Base-by-base conservation (phyloP, 371 early-diverging fungal genomes). In the Mucor mucedo region DNA sequence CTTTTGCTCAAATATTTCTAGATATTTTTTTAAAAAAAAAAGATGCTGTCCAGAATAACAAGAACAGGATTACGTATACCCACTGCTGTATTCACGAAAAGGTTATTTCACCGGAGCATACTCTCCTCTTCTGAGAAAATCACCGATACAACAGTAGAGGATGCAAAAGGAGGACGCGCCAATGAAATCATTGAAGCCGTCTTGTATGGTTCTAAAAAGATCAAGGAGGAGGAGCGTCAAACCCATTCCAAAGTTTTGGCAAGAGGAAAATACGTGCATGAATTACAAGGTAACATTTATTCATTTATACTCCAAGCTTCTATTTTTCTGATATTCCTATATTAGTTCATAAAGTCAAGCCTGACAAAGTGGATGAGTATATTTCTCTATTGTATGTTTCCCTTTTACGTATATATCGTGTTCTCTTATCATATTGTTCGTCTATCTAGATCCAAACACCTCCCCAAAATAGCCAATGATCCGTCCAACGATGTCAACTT, bases 191-290 rank as follows among this genome's bases (percentile, higher is more conserved):
- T 91, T 28, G 86, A 83, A 63, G 76, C 86, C 21, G 79, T 91
- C 33, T 70, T 91, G 47, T 87, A 88, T 69, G 91, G 91, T 28
- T 83, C 82, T 5, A 80, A 84, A 52, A 68, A 78, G 62, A 79
- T 74, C 27, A 70, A 73, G 40, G 82, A 82, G 62, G 79, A 84
- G 54, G 82, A 80, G 35, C 66, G 67, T 13, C 77, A 79, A 57
- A 87, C 90, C 8, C 82, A 89, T 68, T 87, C 87, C 38, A 89
- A 91, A 68, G 72, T 86, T 45, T 62, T 94, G 47, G 92, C 94
- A 13, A 83, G 93, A 49, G 95, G 94, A 60, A 93, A 93, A 78
- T 93, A 89, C 61, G 90, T 93, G n/a, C 94, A 94, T 68, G 91
- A 95, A 71, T 65, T 94, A 41, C 83, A 88, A 60, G 81, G 89